Percentiles rank a stretch among this genome's conserved stretches.
Evolutionary conservation across 768 basidiomycete species (phyloP).

Genomic region (Lactarius trivialis): DNA sequence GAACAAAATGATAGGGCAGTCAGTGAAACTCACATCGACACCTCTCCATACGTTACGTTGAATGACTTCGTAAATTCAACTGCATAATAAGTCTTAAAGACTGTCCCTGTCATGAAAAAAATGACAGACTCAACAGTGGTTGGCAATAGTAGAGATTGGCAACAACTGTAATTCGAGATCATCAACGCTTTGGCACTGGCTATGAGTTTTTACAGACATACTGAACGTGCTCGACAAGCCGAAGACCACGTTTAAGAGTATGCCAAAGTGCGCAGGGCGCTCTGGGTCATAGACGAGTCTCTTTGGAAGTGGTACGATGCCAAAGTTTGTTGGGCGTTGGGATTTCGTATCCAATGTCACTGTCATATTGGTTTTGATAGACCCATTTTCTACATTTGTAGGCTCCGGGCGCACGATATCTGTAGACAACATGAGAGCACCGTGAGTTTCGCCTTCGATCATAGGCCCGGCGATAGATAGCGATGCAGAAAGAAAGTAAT

Average conservation of each 20-base stretch:
- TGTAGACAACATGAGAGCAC: not conserved
- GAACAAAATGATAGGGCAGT: constrained; percentile 11
- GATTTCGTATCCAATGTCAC: not conserved
- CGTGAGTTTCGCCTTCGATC: not conserved
- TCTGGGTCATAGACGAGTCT: constrained; percentile 37
- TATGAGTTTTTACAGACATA: constrained; percentile 31
- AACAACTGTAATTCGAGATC: constrained; percentile 37
- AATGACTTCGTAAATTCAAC: constrained; percentile 35
- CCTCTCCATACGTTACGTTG: constrained; percentile 28
- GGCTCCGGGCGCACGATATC: not conserved
- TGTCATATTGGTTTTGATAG: not conserved
- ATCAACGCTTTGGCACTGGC: constrained; percentile 3
- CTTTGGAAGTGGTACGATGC: constrained; percentile 42
- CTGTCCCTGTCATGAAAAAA: constrained; percentile 3
- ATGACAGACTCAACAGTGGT: constrained; percentile 59
- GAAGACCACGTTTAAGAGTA: constrained; percentile 41
- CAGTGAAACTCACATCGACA: constrained; percentile 3
- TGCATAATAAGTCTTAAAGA: constrained; percentile 18
- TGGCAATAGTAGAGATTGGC: constrained; percentile 83
- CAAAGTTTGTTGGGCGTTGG: constrained; percentile 29
- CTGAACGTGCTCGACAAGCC: constrained; percentile 43
- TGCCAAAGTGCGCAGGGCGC: constrained; percentile 33
- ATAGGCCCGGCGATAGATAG: not conserved
- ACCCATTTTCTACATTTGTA: not conserved
- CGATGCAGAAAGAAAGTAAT: no score